phyloP scores from a whole-genome alignment of 2,329 filamentous ascomycete genomes.

The Helotiales sp. region DNA sequence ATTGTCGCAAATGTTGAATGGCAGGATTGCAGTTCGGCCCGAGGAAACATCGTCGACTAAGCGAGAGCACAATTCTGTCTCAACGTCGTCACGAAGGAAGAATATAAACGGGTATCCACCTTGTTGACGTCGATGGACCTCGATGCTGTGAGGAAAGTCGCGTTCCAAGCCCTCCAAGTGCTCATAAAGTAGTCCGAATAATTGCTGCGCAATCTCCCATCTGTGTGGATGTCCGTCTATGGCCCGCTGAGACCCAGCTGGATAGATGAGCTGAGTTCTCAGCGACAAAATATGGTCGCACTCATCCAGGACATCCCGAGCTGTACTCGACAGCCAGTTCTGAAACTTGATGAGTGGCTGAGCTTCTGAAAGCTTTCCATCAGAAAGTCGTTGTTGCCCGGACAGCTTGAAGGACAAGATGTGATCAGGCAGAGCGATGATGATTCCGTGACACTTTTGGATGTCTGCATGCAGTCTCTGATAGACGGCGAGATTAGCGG shows the following conservation, averaged over 20 bases:
- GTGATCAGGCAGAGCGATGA: constrained; percentile 54
- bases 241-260: constrained; percentile 37
- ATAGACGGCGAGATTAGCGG: constrained; percentile 36
- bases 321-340: constrained; percentile 42
- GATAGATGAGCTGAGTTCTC: constrained; percentile 43
- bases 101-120: constrained; percentile 48
- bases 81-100: constrained; percentile 44
- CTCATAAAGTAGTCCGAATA: constrained; percentile 34
- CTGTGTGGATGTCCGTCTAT: constrained; percentile 41
- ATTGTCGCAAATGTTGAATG: constrained; percentile 11
- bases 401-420: constrained; percentile 53
- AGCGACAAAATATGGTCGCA: constrained; percentile 42
- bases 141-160: constrained; percentile 43
- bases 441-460: constrained; percentile 40
- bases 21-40: constrained; percentile 29
- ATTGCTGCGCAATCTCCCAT: constrained; percentile 37
- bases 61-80: constrained; percentile 35
- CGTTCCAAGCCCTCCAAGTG: constrained; percentile 37
- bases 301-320: constrained; percentile 55
- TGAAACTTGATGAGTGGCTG: constrained; percentile 45
- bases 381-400: constrained; percentile 47
- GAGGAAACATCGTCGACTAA: constrained; percentile 38
- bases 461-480: constrained; percentile 40
- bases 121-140: constrained; percentile 38
- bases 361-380: constrained; percentile 40